Base-by-base conservation (phyloP, 176 grass and related monocot genomes). In the Triticum dicoccoides region DNA sequence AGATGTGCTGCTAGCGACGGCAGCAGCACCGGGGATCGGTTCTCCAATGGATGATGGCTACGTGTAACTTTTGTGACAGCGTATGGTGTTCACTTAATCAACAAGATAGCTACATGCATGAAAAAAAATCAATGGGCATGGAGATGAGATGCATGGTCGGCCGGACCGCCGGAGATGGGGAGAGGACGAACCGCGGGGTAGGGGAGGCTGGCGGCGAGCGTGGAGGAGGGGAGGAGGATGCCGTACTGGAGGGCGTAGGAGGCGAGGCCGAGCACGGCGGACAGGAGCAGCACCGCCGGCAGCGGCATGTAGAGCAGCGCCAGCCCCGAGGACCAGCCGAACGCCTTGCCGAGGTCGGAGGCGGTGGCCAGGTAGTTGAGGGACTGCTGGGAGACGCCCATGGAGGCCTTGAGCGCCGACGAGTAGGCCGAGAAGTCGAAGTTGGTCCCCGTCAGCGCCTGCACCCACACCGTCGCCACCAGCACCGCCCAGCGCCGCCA, bases 341-440 rank as follows among this genome's bases (percentile, higher is more conserved):
- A 25, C 0, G 83, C 82, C 90, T 98, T 98, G 64, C 96, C 96
- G 10, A 98, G 84, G 91, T 98, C 96, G 11, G 96, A 98, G 8
- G 96, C 96, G 5, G 96, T 94, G 18, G 96, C 93, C 0, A 98
- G 80, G 86, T 88, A 98, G 79, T 92, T 94, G 81, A 98, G 93
- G 49, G 94, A 80, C 81, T 91, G 88, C 89, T 98, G 93, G 1
- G 96, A 98, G 0, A 98, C 80, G 0, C 86, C 90, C 61, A 98
- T 63, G 12, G 90, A 66, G 0, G 88, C 85, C 23, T 98, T 98
- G 1, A 98, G 65, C 29, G 88, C 90, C 47, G 93, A 94, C 59
- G 96, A 98, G 88, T 98, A 98, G 11, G 93, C 96, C 64, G 96
- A 91, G 90, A 98, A 98, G 84, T 98, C 96, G 61, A 98, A 95